Conservation (phyloP, 2,329 filamentous ascomycete species). For the Claviceps quebecensis region DNA sequence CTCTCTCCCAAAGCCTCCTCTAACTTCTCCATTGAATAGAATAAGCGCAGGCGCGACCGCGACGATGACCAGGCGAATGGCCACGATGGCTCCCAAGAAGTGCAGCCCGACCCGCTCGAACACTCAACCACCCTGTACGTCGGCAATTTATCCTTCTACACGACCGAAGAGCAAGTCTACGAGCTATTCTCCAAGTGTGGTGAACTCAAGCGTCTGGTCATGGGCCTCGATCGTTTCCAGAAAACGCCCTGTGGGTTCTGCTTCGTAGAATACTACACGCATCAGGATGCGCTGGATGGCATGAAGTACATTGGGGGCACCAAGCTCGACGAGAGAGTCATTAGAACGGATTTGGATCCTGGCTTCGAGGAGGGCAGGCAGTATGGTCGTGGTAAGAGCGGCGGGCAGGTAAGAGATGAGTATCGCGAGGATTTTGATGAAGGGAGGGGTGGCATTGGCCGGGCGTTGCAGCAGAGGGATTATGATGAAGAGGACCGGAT, state of each 20-base stretch:
- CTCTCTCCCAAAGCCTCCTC: constrained; percentile 2
- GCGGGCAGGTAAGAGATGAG: constrained; percentile 93
- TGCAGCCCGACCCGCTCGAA: constrained; percentile 53
- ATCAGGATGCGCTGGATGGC: constrained; percentile 92
- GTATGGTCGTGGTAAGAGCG: constrained; percentile 89
- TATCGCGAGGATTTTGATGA: constrained; percentile 96
- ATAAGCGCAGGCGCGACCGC: constrained; percentile 56
- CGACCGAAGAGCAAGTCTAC: constrained; percentile 97
- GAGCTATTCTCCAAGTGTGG: constrained; percentile 93
- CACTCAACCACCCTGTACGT: constrained; percentile 93
- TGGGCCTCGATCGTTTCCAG: constrained; percentile 92
- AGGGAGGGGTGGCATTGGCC: constrained; percentile 76
- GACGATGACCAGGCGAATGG: constrained; percentile 35
- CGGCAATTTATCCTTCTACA: constrained; percentile 96
- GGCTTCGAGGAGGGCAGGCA: constrained; percentile 93
- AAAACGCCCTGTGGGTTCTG: constrained; percentile 99
- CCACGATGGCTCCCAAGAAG: constrained; percentile 31
- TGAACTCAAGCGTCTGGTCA: constrained; percentile 94
- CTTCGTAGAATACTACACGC: constrained; percentile 98
- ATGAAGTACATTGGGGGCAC: constrained; percentile 98
- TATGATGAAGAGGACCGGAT: constrained; percentile 21
- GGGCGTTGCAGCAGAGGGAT: constrained; percentile 44
- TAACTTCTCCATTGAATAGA: constrained; percentile 27
- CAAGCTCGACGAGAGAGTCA: constrained; percentile 93
- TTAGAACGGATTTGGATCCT: constrained; percentile 87